Conservation (phyloP, 2,329 filamentous ascomycete genomes). For the Zasmidium cellare region DNA sequence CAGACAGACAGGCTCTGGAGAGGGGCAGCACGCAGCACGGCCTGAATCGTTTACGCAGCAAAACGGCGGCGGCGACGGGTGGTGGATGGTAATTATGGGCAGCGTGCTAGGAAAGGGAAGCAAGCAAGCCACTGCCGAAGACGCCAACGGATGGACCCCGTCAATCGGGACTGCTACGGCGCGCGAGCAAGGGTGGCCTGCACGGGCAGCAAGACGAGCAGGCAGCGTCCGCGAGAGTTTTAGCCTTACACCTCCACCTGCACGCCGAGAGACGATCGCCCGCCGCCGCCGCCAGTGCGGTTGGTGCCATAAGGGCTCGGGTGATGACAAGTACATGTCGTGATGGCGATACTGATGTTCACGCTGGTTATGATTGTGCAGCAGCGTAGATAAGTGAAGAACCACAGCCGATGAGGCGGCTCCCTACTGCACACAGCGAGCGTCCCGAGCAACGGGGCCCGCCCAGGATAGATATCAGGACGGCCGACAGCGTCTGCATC, state of each 20-base stretch:
- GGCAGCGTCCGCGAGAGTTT: slow-evolving; percentile 1
- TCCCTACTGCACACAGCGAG: too few relatives aligned
- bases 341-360: too few relatives aligned
- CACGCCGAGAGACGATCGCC: background rate
- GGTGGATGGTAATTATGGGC: background rate
- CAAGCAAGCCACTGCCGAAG: slow-evolving; percentile 11
- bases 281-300: background rate
- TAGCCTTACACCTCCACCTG: slow-evolving; percentile 5
- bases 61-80: slow-evolving; percentile 5
- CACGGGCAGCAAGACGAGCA: background rate
- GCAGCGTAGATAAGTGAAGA: too few relatives aligned
- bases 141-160: slow-evolving; percentile 2
- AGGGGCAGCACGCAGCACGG: background rate
- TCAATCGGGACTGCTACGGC: slow-evolving; percentile 11
- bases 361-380: too few relatives aligned
- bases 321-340: background rate
- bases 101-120: background rate
- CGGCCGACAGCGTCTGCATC: too few relatives aligned
- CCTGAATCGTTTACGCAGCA: slow-evolving; percentile 5
- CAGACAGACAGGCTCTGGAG: background rate
- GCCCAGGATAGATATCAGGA: background rate
- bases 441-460: background rate
- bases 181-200: slow-evolving; percentile 5
- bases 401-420: too few relatives aligned
- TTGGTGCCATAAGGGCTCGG: background rate